These are phyloP conservation scores for Cladophialophora immunda DNA, from an alignment of 2,329 filamentous ascomycete species.

Conservation along the genomic window DNA sequence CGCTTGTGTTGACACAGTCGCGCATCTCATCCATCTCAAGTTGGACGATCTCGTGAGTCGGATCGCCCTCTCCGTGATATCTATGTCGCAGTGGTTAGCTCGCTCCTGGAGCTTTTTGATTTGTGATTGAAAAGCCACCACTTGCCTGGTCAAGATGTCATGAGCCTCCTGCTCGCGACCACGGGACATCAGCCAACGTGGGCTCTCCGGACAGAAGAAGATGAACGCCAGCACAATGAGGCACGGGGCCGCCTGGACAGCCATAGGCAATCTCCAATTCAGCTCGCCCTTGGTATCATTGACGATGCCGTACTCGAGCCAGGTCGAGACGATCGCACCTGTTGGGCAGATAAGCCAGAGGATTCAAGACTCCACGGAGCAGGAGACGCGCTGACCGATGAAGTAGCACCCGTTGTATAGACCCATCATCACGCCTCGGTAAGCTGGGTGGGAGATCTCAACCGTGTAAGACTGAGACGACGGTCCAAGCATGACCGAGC, in stretches of 20 bases:
- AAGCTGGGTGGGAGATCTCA: slow-evolving; percentile 4
- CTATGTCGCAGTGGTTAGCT: not conserved
- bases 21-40: slow-evolving; percentile 12
- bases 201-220: slow-evolving; percentile 1
- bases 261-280: slow-evolving; percentile 9
- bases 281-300: slow-evolving; percentile 1
- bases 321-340: slow-evolving; percentile 8
- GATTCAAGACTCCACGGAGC: not conserved
- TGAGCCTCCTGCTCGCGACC: slow-evolving; percentile 1
- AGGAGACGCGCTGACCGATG: not conserved
- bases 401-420: slow-evolving; percentile 4
- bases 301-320: slow-evolving; percentile 12
- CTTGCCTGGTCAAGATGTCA: slow-evolving; percentile 6
- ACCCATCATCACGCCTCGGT: slow-evolving; percentile 7
- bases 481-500: not conserved
- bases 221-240: slow-evolving; percentile 1
- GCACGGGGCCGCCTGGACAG: not conserved
- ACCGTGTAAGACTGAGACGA: not conserved
- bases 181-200: slow-evolving; percentile 6
- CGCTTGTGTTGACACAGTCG: not conserved
- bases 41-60: slow-evolving; percentile 4
- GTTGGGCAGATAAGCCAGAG: not conserved
- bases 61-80: slow-evolving; percentile 13
- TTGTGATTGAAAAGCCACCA: not conserved
- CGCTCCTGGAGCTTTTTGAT: not conserved